phyloP scores from a whole-genome alignment of 2,329 filamentous ascomycete species.

The Herpotrichia juniperi region DNA sequence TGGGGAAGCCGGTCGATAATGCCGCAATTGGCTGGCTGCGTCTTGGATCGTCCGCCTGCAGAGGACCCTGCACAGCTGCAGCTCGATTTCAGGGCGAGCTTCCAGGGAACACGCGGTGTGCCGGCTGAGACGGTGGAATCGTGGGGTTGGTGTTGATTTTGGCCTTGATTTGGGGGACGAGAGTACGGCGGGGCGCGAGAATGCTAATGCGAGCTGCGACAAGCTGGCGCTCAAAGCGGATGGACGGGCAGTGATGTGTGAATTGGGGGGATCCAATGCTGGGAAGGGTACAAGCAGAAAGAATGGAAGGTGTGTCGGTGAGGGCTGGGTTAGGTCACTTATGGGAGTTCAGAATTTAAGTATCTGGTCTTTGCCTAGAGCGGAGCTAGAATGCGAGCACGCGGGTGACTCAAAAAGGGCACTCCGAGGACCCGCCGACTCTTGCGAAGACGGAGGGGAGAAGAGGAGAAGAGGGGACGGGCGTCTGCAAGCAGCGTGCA shows the following conservation, averaged over 20 bases:
- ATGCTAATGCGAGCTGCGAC: too few relatives aligned
- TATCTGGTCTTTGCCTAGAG: slow-evolving; percentile 24
- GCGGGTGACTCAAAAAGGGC: slow-evolving; percentile 33
- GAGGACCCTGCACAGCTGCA: slow-evolving; percentile 22
- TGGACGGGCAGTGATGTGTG: slow-evolving; percentile 21
- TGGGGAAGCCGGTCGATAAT: slow-evolving; percentile 26
- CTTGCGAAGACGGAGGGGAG: slow-evolving; percentile 3
- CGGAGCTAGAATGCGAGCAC: slow-evolving; percentile 27
- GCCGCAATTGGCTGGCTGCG: slow-evolving; percentile 34
- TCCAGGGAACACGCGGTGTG: slow-evolving; percentile 20
- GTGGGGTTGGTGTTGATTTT: slow-evolving; percentile 31
- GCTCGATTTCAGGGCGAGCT: slow-evolving; percentile 27
- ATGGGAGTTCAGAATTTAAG: slow-evolving; percentile 24
- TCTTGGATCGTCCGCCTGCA: slow-evolving; percentile 24
- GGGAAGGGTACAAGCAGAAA: neutral
- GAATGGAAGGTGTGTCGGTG: neutral
- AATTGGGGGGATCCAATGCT: slow-evolving; percentile 5
- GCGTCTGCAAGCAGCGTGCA: neutral
- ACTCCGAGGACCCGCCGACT: slow-evolving; percentile 7
- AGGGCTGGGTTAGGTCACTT: neutral
- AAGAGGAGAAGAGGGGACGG: slow-evolving; percentile 16
- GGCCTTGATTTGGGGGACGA: slow-evolving; percentile 16
- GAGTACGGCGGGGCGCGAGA: slow-evolving; percentile 23
- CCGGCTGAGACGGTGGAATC: slow-evolving; percentile 23
- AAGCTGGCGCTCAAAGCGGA: slow-evolving; percentile 33